Percentiles rank a stretch among this genome's conserved stretches.
phyloP scores from a whole-genome alignment of 2,329 filamentous ascomycete genomes.

The Pseudocercospora macadamiae region DNA sequence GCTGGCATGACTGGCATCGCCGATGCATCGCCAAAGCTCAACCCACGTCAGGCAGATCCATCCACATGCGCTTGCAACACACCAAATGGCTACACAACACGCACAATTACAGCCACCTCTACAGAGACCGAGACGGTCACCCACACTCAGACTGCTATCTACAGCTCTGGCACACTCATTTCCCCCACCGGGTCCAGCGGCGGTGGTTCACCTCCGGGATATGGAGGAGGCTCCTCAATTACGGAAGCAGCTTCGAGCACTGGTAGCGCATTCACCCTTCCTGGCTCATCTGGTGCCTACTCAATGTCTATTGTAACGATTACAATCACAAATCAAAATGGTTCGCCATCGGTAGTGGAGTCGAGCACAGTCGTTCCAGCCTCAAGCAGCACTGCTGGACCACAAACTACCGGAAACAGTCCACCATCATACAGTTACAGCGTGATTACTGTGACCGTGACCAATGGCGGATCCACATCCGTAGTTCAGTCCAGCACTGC shows the following conservation, averaged over 20 bases:
- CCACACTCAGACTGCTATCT: conserved; percentile 11
- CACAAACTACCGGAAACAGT: conserved; percentile 2
- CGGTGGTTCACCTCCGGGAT: conserved; percentile 15
- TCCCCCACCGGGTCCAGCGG: conserved; percentile 20
- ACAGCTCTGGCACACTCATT: conserved; percentile 17
- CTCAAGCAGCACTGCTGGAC: not conserved
- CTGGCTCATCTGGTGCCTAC: conserved; percentile 20
- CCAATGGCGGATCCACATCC: conserved; percentile 13
- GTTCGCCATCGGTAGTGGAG: conserved; percentile 7
- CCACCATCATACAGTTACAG: conserved; percentile 18
- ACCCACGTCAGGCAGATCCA: conserved; percentile 46
- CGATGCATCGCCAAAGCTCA: conserved; percentile 52
- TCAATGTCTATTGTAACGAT: conserved; percentile 24
- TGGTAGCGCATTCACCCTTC: conserved; percentile 19
- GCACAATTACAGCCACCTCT: conserved; percentile 21
- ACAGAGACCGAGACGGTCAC: conserved; percentile 23
- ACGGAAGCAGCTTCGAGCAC: conserved; percentile 13
- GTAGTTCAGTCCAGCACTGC: conserved; percentile 17
- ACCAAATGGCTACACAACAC: conserved; percentile 22
- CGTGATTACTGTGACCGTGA: conserved; percentile 22
- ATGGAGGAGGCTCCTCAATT: conserved; percentile 11
- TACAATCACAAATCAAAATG: conserved; percentile 19
- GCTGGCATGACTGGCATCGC: conserved; percentile 51
- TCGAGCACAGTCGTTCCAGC: conserved; percentile 19
- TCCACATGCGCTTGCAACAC: conserved; percentile 22